Conservation (phyloP, 1,284 basidiomycete genomes). For the Sporisorium scitamineum region DNA sequence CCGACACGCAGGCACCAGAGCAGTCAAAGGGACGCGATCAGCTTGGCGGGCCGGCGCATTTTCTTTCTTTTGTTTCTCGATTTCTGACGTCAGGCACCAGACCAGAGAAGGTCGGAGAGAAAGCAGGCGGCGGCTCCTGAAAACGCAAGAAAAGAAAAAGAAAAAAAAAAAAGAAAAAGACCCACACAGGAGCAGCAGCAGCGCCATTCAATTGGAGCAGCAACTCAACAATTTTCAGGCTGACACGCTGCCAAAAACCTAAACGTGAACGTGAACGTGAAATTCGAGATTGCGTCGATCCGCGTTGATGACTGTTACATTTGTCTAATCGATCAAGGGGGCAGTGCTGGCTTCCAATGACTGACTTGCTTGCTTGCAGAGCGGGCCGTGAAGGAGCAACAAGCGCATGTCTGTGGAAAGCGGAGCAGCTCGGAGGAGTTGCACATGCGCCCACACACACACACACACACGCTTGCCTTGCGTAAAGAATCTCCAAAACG, state of each 20-base stretch:
- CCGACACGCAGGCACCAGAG: slow-evolving; percentile 1
- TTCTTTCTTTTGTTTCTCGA: neutral
- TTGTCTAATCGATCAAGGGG: neutral
- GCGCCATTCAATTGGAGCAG: neutral
- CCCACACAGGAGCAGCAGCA: neutral
- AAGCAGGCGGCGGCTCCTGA: no score
- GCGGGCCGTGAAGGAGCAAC: neutral
- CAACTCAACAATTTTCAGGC: slow-evolving; percentile 2
- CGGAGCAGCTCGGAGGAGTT: slow-evolving; percentile 4
- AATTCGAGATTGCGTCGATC: neutral
- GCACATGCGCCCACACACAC: neutral
- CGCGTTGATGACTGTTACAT: neutral
- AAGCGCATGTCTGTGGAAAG: neutral
- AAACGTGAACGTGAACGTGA: slow-evolving; percentile 4
- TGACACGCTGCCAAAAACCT: neutral
- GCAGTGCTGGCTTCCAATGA: no score
- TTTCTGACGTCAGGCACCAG: slow-evolving; percentile 7
- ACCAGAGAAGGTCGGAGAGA: slow-evolving; percentile 9
- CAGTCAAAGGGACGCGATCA: neutral
- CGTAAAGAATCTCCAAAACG: neutral
- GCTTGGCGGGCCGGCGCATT: neutral
- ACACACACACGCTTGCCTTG: slow-evolving; percentile 4
- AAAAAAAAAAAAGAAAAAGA: neutral
- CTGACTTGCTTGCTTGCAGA: neutral
- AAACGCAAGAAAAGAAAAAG: neutral